Percentiles rank a stretch among this genome's conserved stretches.
phyloP scores from a whole-genome alignment of 2,329 filamentous ascomycete species.

The Xylariaceae sp. region DNA sequence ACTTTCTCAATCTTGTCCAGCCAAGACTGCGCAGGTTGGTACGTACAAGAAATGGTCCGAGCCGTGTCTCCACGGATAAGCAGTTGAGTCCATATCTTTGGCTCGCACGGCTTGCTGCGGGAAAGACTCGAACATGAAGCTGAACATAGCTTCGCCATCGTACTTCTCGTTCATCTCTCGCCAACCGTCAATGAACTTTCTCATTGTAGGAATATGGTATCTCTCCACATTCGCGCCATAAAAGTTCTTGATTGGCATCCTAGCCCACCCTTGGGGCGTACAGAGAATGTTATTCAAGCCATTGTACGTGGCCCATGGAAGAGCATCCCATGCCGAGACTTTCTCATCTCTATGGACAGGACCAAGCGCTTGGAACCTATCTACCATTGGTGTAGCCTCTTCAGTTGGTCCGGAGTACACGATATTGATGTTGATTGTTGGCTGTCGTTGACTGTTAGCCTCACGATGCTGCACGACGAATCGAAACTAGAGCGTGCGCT shows the following conservation, averaged over 20 bases:
- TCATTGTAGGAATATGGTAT: slow-evolving; percentile 9
- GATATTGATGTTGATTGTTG: slow-evolving; percentile 6
- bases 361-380: background rate
- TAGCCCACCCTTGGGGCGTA: slow-evolving; percentile 7
- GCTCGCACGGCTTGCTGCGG: slow-evolving; percentile 1
- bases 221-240: slow-evolving; percentile 7
- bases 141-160: background rate
- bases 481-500: too few species aligned
- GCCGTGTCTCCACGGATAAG: slow-evolving; percentile 8
- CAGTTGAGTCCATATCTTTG: background rate
- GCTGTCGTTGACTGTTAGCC: too few species aligned
- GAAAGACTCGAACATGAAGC: slow-evolving; percentile 13
- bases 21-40: background rate
- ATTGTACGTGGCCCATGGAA: slow-evolving; percentile 13
- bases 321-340: slow-evolving; percentile 1
- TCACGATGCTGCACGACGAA: too few species aligned
- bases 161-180: slow-evolving; percentile 15
- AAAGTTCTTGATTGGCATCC: slow-evolving; percentile 12
- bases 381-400: background rate
- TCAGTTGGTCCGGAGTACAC: slow-evolving; percentile 8
- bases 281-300: slow-evolving; percentile 11
- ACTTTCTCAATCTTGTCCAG: background rate
- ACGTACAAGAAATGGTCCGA: slow-evolving; percentile 7
- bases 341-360: slow-evolving; percentile 8
- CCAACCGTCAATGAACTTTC: background rate